Evolutionary conservation across 148 eudicot genomes (phyloP).

Genomic region (Chenopodium berlandieri): DNA sequence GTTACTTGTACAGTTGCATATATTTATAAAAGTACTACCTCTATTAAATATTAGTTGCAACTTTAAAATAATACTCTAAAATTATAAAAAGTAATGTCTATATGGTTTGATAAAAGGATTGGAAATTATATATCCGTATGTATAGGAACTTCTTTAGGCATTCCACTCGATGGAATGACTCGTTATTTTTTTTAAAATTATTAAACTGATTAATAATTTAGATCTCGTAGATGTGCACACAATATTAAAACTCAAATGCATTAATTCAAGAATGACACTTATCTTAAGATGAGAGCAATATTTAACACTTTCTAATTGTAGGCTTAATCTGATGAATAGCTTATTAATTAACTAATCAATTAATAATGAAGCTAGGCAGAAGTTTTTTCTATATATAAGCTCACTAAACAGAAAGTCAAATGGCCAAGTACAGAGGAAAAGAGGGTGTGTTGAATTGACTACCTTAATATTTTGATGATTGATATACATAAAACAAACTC

Average conservation of each 20-base stretch:
- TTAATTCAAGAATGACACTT: background rate
- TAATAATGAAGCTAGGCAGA: background rate
- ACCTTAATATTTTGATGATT: too few relatives aligned
- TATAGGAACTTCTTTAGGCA: background rate
- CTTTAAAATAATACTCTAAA: too few relatives aligned
- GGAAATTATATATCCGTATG: background rate
- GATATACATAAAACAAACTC: too few relatives aligned
- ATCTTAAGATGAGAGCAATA: background rate
- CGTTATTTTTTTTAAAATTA: too few relatives aligned
- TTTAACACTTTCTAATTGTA: background rate
- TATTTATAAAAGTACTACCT: too few relatives aligned
- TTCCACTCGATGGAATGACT: too few relatives aligned
- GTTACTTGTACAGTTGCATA: too few relatives aligned
- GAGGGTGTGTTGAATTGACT: too few relatives aligned
- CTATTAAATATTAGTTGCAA: too few relatives aligned
- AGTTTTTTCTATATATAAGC: background rate
- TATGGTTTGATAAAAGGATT: too few relatives aligned
- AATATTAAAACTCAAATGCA: background rate
- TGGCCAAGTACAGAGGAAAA: constrained; percentile 6
- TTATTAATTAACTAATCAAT: background rate
- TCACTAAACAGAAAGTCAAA: background rate
- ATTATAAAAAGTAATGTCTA: too few relatives aligned
- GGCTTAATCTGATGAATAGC: background rate
- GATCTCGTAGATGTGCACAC: background rate
- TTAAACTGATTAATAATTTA: too few relatives aligned